These are phyloP conservation scores for Pseudogymnoascus sp. DNA, from an alignment of 2,329 filamentous ascomycete genomes.

Conservation along the genomic window DNA sequence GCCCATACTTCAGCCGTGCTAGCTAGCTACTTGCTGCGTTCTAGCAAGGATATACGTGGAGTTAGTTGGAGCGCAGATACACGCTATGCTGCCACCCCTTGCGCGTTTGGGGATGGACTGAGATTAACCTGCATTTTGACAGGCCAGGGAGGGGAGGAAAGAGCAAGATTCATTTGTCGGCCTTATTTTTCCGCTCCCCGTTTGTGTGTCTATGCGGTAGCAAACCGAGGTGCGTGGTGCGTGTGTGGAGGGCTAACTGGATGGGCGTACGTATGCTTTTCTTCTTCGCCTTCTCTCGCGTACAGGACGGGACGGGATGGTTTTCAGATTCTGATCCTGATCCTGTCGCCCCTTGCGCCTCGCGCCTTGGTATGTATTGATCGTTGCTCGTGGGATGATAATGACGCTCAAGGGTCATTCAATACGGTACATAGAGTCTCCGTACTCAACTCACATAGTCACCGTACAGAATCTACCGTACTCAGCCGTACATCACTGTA, in stretches of 20 bases:
- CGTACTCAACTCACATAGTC: not conserved
- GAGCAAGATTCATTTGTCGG: not conserved
- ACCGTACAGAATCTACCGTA: not conserved
- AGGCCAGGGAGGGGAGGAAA: not conserved
- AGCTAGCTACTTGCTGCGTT: not conserved
- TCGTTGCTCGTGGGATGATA: not conserved
- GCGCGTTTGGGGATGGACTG: not conserved
- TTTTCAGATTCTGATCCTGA: not conserved
- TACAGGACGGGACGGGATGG: not conserved
- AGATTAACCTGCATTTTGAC: conserved; percentile 9
- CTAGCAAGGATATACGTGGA: conserved; percentile 4
- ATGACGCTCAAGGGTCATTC: conserved; percentile 2
- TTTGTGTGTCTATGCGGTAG: not conserved
- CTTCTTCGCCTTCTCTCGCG: not conserved
- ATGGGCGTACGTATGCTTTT: conserved; percentile 1
- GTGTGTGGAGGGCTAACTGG: not conserved
- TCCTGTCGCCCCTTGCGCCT: not conserved
- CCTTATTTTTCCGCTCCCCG: not conserved
- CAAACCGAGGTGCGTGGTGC: not conserved
- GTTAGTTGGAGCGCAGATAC: not conserved
- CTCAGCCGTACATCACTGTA: not conserved
- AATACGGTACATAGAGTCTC: not conserved
- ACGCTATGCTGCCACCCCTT: not conserved
- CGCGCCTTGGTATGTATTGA: not conserved
- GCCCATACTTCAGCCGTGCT: conserved; percentile 4